phyloP scores from a whole-genome alignment of 2,329 filamentous ascomycete species.

The Cercospora beticola region DNA sequence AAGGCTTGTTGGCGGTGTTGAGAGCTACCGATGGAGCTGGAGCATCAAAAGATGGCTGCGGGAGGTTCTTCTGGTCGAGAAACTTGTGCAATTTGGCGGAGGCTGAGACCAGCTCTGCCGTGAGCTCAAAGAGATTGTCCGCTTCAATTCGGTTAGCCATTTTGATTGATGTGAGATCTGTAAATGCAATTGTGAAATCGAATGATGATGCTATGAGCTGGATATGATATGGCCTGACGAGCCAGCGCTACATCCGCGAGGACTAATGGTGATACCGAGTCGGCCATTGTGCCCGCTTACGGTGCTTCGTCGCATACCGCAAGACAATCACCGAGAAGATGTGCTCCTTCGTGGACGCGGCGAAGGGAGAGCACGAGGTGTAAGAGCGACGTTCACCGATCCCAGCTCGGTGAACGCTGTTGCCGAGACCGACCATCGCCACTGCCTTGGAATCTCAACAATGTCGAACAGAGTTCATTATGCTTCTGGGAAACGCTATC shows the following conservation, averaged over 20 bases:
- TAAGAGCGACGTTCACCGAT: neutral
- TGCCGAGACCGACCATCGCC: neutral
- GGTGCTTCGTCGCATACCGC: neutral
- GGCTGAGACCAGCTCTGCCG: slow-evolving; percentile 12
- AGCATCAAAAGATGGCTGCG: slow-evolving; percentile 7
- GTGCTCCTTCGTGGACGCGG: neutral
- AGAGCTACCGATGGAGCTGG: slow-evolving; percentile 7
- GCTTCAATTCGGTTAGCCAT: slow-evolving; percentile 11
- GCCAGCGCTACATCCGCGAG: neutral
- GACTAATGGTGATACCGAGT: neutral
- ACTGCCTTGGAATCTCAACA: neutral
- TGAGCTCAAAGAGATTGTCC: slow-evolving; percentile 15
- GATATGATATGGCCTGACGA: neutral
- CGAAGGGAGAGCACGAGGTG: neutral
- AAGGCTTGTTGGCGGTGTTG: slow-evolving; percentile 7
- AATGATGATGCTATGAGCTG: neutral
- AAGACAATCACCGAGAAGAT: neutral
- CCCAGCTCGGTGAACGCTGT: neutral
- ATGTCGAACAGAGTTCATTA: neutral
- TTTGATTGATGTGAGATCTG: neutral
- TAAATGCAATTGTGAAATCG: neutral
- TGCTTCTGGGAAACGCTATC: neutral
- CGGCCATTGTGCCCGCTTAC: neutral
- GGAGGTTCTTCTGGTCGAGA: slow-evolving; percentile 8
- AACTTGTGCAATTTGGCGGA: slow-evolving; percentile 11